A percentile compares a stretch with the other conserved stretches of the same genome.
Evolutionary conservation across 2,329 filamentous ascomycete species (phyloP).

Genomic region (Bertia moriformis): DNA sequence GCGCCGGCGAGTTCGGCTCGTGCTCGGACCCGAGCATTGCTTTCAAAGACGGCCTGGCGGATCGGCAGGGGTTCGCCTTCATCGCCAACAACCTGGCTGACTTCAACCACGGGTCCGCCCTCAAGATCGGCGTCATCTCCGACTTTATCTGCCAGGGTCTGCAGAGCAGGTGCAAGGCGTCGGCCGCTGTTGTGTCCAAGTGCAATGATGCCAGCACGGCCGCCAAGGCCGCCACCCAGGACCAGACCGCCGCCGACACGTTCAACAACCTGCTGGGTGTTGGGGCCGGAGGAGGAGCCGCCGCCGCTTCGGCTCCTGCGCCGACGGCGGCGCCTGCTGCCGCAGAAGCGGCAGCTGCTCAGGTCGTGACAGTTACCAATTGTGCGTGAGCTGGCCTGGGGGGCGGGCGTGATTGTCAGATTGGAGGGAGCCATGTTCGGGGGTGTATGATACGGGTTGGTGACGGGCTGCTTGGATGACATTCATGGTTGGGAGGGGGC

Average conservation of each 20-base stretch:
- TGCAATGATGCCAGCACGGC: constrained; percentile 12
- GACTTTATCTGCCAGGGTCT: constrained; percentile 30
- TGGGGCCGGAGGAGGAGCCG: constrained; percentile 5
- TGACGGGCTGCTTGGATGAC: too few relatives aligned
- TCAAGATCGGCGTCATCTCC: constrained; percentile 29
- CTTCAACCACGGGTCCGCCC: constrained; percentile 29
- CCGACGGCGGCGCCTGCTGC: constrained; percentile 3
- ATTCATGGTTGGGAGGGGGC: too few relatives aligned
- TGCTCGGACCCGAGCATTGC: constrained; percentile 24
- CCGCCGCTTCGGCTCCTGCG: constrained; percentile 5
- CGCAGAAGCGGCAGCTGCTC: constrained; percentile 3
- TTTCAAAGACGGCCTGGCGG: constrained; percentile 26
- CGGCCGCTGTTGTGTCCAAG: constrained; percentile 9
- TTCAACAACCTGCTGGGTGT: constrained; percentile 14
- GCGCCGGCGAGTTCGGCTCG: constrained; percentile 18
- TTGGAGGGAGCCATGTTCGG: too few relatives aligned
- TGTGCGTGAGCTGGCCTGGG: too few relatives aligned
- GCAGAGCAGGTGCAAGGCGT: constrained; percentile 15
- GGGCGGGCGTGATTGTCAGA: too few relatives aligned
- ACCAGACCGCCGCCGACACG: constrained; percentile 16
- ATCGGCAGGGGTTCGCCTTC: constrained; percentile 24
- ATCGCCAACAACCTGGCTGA: constrained; percentile 21
- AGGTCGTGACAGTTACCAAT: too few relatives aligned
- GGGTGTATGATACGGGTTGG: too few relatives aligned
- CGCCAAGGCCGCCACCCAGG: constrained; percentile 11